These are phyloP conservation scores for Cercophora scortea DNA, from an alignment of 495 filamentous ascomycete genomes.

Conservation along the genomic window DNA sequence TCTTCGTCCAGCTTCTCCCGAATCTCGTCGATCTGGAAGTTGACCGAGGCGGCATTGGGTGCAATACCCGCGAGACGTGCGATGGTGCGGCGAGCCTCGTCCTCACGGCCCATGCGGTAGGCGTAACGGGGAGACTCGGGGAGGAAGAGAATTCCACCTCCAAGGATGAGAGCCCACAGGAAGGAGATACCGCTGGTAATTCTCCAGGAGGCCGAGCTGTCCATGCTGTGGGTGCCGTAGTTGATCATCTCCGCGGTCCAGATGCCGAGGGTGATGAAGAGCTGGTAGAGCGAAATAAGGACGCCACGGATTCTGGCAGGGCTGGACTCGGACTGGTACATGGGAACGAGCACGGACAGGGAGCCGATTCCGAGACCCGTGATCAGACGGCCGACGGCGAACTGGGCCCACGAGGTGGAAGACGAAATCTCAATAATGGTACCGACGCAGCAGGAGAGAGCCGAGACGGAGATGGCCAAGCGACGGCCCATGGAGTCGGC, in stretches of 20 bases:
- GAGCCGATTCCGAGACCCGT: slow-evolving; percentile 65
- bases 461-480: slow-evolving; percentile 46
- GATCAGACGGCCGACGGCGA: slow-evolving; percentile 48
- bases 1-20: slow-evolving; percentile 56
- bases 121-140: slow-evolving; percentile 66
- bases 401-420: slow-evolving; percentile 39
- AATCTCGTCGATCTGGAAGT: slow-evolving; percentile 66
- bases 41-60: slow-evolving; percentile 53
- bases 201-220: slow-evolving; percentile 58
- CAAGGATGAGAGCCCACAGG: slow-evolving; percentile 67
- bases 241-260: slow-evolving; percentile 77
- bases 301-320: slow-evolving; percentile 60
- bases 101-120: slow-evolving; percentile 56
- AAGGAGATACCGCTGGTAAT: slow-evolving; percentile 77
- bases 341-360: slow-evolving; percentile 62
- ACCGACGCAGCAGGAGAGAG: slow-evolving; percentile 58
- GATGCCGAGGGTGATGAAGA: slow-evolving; percentile 83
- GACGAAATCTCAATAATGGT: slow-evolving; percentile 61
- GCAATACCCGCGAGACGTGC: slow-evolving; percentile 63
- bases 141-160: slow-evolving; percentile 59
- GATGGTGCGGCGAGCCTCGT: slow-evolving; percentile 63
- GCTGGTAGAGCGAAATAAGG: slow-evolving; percentile 68
- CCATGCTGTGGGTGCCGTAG: slow-evolving; percentile 54
- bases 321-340: slow-evolving; percentile 66
- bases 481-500: slow-evolving; percentile 39